Conservation (phyloP, 2,329 filamentous ascomycete genomes). For the Apiospora marii region DNA sequence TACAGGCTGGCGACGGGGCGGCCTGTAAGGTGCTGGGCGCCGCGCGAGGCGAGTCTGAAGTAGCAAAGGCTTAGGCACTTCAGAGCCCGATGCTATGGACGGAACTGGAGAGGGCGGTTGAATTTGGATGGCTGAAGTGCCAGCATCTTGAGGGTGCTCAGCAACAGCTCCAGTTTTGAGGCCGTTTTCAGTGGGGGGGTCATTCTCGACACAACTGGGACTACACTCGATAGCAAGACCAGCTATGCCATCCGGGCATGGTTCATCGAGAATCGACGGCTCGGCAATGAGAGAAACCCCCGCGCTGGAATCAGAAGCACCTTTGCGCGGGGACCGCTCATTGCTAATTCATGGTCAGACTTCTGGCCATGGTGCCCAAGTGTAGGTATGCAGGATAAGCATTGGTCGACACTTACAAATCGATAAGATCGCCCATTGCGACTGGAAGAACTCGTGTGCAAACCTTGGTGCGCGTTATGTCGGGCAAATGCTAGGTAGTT, state of each 20-base stretch:
- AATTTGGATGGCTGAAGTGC: not conserved
- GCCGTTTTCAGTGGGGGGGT: not conserved
- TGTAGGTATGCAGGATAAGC: no score
- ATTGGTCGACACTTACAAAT: not conserved
- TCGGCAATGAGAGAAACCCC: not conserved
- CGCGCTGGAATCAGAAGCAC: not conserved
- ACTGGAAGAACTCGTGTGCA: not conserved
- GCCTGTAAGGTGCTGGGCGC: not conserved
- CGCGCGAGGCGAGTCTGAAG: not conserved
- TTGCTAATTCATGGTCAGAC: not conserved
- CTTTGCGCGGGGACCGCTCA: not conserved
- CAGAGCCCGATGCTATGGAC: not conserved
- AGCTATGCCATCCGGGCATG: not conserved
- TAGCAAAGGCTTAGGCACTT: not conserved
- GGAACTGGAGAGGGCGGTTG: not conserved
- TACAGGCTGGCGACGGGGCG: not conserved
- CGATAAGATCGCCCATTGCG: not conserved
- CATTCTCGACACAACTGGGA: not conserved
- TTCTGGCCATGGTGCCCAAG: not conserved
- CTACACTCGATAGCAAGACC: not conserved
- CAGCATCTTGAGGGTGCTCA: not conserved
- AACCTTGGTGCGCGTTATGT: not conserved
- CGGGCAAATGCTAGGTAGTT: not conserved
- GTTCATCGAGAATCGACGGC: not conserved
- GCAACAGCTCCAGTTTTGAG: not conserved